These are phyloP conservation scores for Aristolochia contorta DNA, from an alignment of 164 flowering plant genomes.

Conservation along the genomic window DNA sequence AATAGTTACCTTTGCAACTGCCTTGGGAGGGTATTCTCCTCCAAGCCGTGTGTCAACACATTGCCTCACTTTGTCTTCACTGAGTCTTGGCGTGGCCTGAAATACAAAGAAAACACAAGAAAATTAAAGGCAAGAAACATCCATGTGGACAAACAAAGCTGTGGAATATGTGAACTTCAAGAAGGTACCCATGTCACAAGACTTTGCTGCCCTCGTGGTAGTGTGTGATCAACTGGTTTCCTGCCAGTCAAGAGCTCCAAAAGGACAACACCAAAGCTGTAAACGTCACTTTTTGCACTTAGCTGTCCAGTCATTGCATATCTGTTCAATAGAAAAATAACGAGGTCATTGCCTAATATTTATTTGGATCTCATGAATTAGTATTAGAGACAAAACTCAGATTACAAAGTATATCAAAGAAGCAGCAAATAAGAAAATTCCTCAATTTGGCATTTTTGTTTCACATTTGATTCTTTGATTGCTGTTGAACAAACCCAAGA, in stretches of 20 bases:
- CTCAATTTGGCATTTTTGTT: no score
- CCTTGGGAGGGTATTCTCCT: conserved; percentile 76
- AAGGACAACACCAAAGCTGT: conserved; percentile 82
- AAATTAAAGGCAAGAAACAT: background rate
- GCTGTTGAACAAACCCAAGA: background rate
- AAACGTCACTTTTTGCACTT: conserved; percentile 82
- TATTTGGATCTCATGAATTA: background rate
- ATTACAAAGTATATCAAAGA: background rate
- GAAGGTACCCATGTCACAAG: conserved; percentile 78
- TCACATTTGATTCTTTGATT: no score
- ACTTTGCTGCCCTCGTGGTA: conserved; percentile 87
- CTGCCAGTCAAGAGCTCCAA: conserved; percentile 84
- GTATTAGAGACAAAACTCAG: no score
- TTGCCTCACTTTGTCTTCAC: conserved; percentile 81
- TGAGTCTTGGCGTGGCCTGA: conserved; percentile 81
- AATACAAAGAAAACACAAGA: conserved; percentile 2
- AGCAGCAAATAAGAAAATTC: background rate
- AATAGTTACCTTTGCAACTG: conserved; percentile 67
- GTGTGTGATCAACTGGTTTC: conserved; percentile 78
- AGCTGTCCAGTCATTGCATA: conserved; percentile 86
- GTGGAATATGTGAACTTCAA: background rate
- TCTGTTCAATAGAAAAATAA: conserved; percentile 23
- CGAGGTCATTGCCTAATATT: background rate
- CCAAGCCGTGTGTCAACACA: conserved; percentile 72
- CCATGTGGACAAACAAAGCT: background rate